These are phyloP conservation scores for Alternaria postmessia DNA, from an alignment of 2,329 filamentous ascomycete species.

Conservation along the genomic window DNA sequence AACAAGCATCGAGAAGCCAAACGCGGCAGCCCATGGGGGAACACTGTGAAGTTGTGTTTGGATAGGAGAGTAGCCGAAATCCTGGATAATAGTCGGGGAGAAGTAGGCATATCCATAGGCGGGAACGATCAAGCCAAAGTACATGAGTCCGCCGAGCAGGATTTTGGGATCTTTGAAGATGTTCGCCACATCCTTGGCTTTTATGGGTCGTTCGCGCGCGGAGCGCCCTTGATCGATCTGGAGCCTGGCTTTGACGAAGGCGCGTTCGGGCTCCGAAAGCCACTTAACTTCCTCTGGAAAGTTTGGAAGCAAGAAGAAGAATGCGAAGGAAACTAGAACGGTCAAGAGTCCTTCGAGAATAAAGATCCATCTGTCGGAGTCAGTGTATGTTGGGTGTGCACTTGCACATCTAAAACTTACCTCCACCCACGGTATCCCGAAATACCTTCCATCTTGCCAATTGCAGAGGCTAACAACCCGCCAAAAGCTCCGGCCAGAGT, in stretches of 20 bases:
- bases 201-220: constrained; percentile 56
- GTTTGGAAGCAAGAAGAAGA: constrained; percentile 59
- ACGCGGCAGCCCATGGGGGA: constrained; percentile 74
- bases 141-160: constrained; percentile 61
- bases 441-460: constrained; percentile 84
- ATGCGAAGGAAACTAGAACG: constrained; percentile 53
- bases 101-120: constrained; percentile 59
- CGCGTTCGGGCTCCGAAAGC: constrained; percentile 56
- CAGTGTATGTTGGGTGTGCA: not conserved
- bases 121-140: constrained; percentile 56
- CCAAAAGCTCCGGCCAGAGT: constrained; percentile 85
- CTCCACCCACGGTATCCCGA: constrained; percentile 76
- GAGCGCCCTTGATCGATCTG: constrained; percentile 58
- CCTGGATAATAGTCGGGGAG: constrained; percentile 57
- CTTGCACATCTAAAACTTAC: not conserved
- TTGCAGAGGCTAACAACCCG: constrained; percentile 82
- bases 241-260: constrained; percentile 57
- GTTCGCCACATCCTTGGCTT: constrained; percentile 52
- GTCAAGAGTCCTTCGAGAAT: constrained; percentile 69
- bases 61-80: constrained; percentile 61
- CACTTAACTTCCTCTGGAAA: constrained; percentile 61
- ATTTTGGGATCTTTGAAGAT: constrained; percentile 61
- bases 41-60: constrained; percentile 64
- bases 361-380: constrained; percentile 70
- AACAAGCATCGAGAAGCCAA: constrained; percentile 78